phyloP scores from a whole-genome alignment of 2,329 filamentous ascomycete species.

The Penicillium expansum region DNA sequence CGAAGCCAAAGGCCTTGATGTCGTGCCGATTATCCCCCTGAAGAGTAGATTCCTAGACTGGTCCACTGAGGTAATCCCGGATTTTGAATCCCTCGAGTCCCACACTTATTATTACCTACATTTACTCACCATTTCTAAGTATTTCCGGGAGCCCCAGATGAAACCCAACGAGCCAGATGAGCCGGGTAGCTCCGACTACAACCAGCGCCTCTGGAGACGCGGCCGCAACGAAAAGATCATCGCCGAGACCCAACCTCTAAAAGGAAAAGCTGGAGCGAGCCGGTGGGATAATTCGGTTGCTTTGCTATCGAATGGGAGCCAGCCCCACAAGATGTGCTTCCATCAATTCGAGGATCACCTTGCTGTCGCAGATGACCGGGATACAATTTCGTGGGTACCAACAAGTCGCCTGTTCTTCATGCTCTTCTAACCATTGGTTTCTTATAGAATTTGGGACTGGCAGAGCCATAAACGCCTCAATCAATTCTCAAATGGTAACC shows the following conservation, averaged over 20 bases:
- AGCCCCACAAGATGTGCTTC: constrained; percentile 90
- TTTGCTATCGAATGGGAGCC: constrained; percentile 83
- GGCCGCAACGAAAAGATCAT: constrained; percentile 92
- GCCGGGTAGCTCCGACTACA: constrained; percentile 93
- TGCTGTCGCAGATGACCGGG: constrained; percentile 86
- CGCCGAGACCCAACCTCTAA: constrained; percentile 87
- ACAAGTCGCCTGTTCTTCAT: neutral
- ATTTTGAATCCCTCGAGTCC: constrained; percentile 14
- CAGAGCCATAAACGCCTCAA: constrained; percentile 70
- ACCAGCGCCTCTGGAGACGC: constrained; percentile 87
- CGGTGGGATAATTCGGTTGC: constrained; percentile 82
- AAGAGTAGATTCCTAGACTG: constrained; percentile 85
- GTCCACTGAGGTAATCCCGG: constrained; percentile 68
- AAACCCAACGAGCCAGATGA: constrained; percentile 93
- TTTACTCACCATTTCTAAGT: constrained; percentile 49
- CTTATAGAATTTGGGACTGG: constrained; percentile 81
- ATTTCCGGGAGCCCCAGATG: constrained; percentile 98
- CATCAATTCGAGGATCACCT: constrained; percentile 98
- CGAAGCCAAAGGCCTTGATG: constrained; percentile 58
- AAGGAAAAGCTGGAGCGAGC: constrained; percentile 78
- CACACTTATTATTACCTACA: constrained; percentile 14
- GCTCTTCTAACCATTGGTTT: constrained; percentile 3
- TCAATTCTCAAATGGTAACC: constrained; percentile 93
- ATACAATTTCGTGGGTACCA: constrained; percentile 65
- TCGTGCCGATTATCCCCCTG: constrained; percentile 67